A percentile compares a stretch with the other conserved stretches of the same genome.
These are phyloP conservation scores for Kregervanrija pseudodelftensis DNA, from an alignment of 805 yeast species.

Conservation along the genomic window DNA sequence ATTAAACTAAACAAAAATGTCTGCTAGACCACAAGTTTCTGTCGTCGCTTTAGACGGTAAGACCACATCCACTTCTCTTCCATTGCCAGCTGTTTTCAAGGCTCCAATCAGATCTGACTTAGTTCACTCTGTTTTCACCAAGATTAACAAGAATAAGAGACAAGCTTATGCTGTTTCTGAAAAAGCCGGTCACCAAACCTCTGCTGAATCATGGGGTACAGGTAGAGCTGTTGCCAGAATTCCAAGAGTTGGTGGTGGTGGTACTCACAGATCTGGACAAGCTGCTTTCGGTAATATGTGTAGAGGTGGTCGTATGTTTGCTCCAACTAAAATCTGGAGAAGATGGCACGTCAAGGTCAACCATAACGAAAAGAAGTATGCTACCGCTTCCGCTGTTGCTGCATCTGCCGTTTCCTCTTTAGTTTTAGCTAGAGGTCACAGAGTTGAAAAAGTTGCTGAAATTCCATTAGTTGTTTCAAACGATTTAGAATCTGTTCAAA, in stretches of 20 bases:
- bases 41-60: conserved; percentile 82
- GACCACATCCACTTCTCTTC: conserved; percentile 73
- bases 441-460: conserved; percentile 96
- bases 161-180: conserved; percentile 99
- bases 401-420: conserved; percentile 98
- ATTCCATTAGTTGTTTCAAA: conserved; percentile 94
- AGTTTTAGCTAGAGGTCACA: conserved; percentile 99
- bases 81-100: conserved; percentile 97
- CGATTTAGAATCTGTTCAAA: conserved; percentile 86
- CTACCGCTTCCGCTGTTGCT: conserved; percentile 99
- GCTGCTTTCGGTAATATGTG: conserved; percentile 99
- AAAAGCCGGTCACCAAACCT: conserved; percentile 99
- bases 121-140: conserved; percentile 97
- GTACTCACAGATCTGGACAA: conserved; percentile 99
- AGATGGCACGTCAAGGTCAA: conserved; percentile 99
- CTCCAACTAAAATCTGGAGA: conserved; percentile 99
- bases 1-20: conserved; percentile 20
- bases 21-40: conserved; percentile 89
- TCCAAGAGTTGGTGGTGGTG: conserved; percentile 99
- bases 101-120: conserved; percentile 99
- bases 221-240: conserved; percentile 99
- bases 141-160: conserved; percentile 99
- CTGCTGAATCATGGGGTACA: conserved; percentile 99
- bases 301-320: conserved; percentile 99
- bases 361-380: conserved; percentile 99